A percentile compares a stretch with the other conserved stretches of the same genome.
These are phyloP conservation scores for Saitozyma podzolica DNA, from an alignment of 768 basidiomycete species.

Conservation along the genomic window DNA sequence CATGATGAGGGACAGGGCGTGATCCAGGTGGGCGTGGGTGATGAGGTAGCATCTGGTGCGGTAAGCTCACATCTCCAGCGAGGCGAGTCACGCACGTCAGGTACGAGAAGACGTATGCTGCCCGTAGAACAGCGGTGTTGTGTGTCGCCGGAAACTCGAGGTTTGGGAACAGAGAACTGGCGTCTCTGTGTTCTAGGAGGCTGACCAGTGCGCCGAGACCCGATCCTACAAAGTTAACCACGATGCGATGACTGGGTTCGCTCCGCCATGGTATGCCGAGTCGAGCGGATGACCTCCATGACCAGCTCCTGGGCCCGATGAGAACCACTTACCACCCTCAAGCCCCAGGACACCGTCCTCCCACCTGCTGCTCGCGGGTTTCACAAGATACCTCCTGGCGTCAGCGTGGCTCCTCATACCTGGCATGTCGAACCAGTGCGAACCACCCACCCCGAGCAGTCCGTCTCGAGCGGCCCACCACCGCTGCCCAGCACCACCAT, in stretches of 20 bases:
- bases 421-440: not conserved
- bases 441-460: slow-evolving; percentile 74
- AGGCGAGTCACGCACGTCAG: slow-evolving; percentile 38
- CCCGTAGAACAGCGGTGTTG: slow-evolving; percentile 38
- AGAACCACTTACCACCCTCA: slow-evolving; percentile 71
- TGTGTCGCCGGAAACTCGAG: slow-evolving; percentile 29
- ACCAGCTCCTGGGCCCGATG: no score
- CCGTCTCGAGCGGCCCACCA: slow-evolving; percentile 86
- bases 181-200: slow-evolving; percentile 56
- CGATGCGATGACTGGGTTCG: not conserved
- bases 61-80: slow-evolving; percentile 6
- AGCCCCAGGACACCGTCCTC: slow-evolving; percentile 76
- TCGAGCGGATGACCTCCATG: no score
- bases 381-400: slow-evolving; percentile 77
- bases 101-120: slow-evolving; percentile 47
- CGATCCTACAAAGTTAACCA: slow-evolving; percentile 61
- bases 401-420: not conserved
- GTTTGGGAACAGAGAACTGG: slow-evolving; percentile 21
- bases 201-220: slow-evolving; percentile 74
- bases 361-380: slow-evolving; percentile 68
- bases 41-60: slow-evolving; percentile 71
- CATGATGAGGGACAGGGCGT: slow-evolving; percentile 77
- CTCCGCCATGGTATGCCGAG: no score
- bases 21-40: slow-evolving; percentile 89
- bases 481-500: slow-evolving; percentile 63